Base-by-base conservation (phyloP, 805 yeast genomes). In the Blastobotrys attinorum region DNA sequence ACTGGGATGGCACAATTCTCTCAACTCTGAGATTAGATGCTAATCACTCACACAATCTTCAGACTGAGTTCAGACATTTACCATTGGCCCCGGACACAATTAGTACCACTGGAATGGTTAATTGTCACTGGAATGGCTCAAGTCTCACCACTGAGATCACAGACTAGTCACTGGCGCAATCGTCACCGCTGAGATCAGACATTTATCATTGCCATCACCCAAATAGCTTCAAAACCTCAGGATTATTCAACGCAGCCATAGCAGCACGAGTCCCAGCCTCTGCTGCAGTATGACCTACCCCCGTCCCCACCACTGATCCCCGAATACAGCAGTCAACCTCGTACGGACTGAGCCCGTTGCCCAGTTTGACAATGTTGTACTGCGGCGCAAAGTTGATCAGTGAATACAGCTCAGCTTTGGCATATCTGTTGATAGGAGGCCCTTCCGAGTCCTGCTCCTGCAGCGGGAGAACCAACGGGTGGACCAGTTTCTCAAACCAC, bases 301-400 rank as follows among this genome's bases (percentile, higher is more conserved):
- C 36, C 22, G 36, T 32, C 8, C 36, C 36, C 21, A 32, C 21
- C 5, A 32, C 36, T n/a, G 36, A 32, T 20, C 36, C 36, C 11
- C 10, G 18, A 10, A 32, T 17, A 11, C 36, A 32, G 21, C 36
- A 32, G 20, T 32, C 36, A n/a, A 32, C 18, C 13, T n/a, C 6
- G 21, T 32, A 32, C 7, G 21, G 17, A 13, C 10, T 11, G 18
- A n/a, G 10, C 13, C 10, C 10, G 17, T n/a, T 11, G 22, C 36
- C 36, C 5, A 32, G 17, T 22, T 32, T 15, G 21, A 32, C 18
- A 17, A 32, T 32, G 36, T 32, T 32, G 21, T 32, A 32, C 10
- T 32, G 36, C 21, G 36, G 36, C 20, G 36, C 17, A 17, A 32
- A 32, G 13, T 22, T 8, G 13, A 32, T 17, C 10, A 32, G 21